Evolutionary conservation across 73 alveolate species (phyloP).

Genomic region (Paramecium pentaurelia): DNA sequence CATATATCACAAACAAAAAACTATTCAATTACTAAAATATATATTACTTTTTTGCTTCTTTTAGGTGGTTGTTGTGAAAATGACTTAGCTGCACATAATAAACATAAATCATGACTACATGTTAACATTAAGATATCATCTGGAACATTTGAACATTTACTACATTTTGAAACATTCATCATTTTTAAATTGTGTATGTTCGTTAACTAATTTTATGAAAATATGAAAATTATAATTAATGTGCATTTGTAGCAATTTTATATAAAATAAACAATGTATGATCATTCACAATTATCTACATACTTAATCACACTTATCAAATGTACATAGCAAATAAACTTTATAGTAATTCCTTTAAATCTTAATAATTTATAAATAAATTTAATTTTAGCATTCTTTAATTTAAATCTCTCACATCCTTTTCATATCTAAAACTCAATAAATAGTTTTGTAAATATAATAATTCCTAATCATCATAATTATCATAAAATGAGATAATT

Average conservation of each 20-base stretch:
- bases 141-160: constrained; percentile 44
- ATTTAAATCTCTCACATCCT: not conserved
- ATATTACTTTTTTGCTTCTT: constrained; percentile 24
- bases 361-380: not conserved
- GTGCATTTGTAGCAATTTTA: not conserved
- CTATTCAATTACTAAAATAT: not conserved
- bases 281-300: not conserved
- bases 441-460: not conserved
- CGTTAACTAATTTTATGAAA: constrained; percentile 7
- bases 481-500: not conserved
- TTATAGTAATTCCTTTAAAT: not conserved
- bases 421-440: not conserved
- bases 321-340: not conserved
- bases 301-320: not conserved
- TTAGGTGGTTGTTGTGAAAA: not conserved
- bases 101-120: constrained; percentile 59
- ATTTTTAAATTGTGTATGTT: constrained; percentile 6
- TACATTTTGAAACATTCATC: constrained; percentile 44
- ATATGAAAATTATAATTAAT: not conserved
- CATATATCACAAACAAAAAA: not conserved
- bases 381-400: not conserved
- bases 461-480: not conserved
- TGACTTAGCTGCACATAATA: constrained; percentile 47
- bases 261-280: not conserved
- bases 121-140: constrained; percentile 62